Evolutionary conservation across 2,329 filamentous ascomycete genomes (phyloP).

Genomic region (Zasmidium citrigriseum): DNA sequence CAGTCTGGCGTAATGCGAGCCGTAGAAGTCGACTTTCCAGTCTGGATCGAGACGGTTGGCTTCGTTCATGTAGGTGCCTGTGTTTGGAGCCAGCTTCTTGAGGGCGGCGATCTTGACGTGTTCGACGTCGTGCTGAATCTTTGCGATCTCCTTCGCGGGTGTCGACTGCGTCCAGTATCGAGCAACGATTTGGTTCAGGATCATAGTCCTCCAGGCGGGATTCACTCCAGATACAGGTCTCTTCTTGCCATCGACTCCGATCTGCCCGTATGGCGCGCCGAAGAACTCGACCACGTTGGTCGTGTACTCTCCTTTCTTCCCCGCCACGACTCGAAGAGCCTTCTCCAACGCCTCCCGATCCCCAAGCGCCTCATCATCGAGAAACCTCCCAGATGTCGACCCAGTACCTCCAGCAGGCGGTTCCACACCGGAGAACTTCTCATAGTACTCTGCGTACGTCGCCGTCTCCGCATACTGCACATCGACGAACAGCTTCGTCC

Average conservation of each 20-base stretch:
- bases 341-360: conserved; percentile 10
- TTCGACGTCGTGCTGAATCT: conserved; percentile 33
- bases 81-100: conserved; percentile 33
- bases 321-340: conserved; percentile 27
- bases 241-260: conserved; percentile 39
- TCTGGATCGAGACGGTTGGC: conserved; percentile 22
- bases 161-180: conserved; percentile 25
- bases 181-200: conserved; percentile 36
- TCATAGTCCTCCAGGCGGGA: conserved; percentile 54
- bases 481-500: conserved; percentile 31
- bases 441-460: conserved; percentile 32
- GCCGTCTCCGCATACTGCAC: conserved; percentile 22
- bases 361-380: conserved; percentile 22
- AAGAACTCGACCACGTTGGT: conserved; percentile 42
- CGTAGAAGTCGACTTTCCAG: conserved; percentile 20
- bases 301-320: conserved; percentile 26
- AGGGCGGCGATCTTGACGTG: conserved; percentile 35
- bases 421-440: conserved; percentile 23
- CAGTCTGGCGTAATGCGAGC: conserved; percentile 17
- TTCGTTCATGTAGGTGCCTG: conserved; percentile 43
- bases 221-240: conserved; percentile 50
- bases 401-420: conserved; percentile 26
- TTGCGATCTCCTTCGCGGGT: conserved; percentile 11
- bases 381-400: conserved; percentile 14
- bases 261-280: conserved; percentile 29